Evolutionary conservation across 345 rosid genomes (phyloP).

Genomic region (Trapa bicornis): DNA sequence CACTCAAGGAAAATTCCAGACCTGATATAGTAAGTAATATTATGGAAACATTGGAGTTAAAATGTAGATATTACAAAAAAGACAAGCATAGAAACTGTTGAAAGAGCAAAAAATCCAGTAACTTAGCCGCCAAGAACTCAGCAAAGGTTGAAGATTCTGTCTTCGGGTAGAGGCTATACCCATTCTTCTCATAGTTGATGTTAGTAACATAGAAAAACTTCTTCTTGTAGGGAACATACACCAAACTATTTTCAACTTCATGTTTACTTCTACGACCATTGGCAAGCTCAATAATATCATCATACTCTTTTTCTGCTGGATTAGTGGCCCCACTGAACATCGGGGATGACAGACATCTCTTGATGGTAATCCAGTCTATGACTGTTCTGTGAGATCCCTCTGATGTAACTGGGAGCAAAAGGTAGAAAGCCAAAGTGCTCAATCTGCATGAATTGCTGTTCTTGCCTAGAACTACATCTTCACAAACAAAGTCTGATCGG

Average conservation of each 20-base stretch:
- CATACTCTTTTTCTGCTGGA: conserved; percentile 15
- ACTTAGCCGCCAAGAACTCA: conserved; percentile 34
- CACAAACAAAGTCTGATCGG: conserved; percentile 37
- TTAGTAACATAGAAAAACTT: conserved; percentile 44
- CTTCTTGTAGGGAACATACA: conserved; percentile 44
- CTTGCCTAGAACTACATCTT: conserved; percentile 44
- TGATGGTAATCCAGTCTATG: conserved; percentile 57
- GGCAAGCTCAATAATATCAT: conserved; percentile 36
- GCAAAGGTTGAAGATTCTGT: conserved; percentile 28
- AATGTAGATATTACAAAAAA: background rate
- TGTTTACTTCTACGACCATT: conserved; percentile 39
- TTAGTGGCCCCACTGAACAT: conserved; percentile 35
- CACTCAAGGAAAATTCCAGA: conserved; percentile 41
- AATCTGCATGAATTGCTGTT: conserved; percentile 19
- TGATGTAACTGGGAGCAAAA: conserved; percentile 60
- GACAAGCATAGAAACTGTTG: background rate
- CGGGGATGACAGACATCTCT: conserved; percentile 72
- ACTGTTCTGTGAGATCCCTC: conserved; percentile 18
- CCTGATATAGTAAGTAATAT: conserved; percentile 26
- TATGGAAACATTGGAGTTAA: background rate
- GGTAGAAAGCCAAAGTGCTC: conserved; percentile 48
- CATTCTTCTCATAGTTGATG: conserved; percentile 34
- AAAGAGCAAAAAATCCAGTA: conserved; percentile 10
- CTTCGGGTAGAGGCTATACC: conserved; percentile 29
- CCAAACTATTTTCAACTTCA: conserved; percentile 67